Conservation (phyloP, 1,284 basidiomycete genomes). For the Ustilago shanxiensis region DNA sequence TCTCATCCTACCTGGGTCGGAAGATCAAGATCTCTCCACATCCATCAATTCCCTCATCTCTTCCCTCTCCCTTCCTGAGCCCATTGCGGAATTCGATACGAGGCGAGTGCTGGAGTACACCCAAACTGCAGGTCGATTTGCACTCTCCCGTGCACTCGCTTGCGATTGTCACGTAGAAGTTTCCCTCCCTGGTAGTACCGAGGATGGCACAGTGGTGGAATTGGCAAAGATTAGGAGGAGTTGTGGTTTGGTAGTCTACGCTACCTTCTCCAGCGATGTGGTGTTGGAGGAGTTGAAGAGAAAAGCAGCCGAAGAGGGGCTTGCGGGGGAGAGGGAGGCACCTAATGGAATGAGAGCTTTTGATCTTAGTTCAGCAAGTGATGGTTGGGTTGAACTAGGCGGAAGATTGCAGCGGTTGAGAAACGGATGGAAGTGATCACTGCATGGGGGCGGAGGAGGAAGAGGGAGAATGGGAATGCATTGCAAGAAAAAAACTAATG, state of each 20-base stretch:
- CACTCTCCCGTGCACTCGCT: conserved; percentile 36
- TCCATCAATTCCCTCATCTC: conserved; percentile 12
- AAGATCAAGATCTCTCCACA: conserved; percentile 15
- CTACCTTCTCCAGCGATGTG: conserved; percentile 1
- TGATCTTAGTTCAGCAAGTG: conserved; percentile 9
- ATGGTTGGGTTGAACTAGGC: conserved; percentile 14
- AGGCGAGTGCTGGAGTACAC: conserved; percentile 42
- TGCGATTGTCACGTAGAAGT: conserved; percentile 53
- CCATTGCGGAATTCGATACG: conserved; percentile 27
- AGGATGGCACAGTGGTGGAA: conserved; percentile 17
- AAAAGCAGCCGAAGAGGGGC: not conserved
- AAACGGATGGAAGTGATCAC: conserved; percentile 29
- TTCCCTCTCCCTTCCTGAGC: conserved; percentile 9
- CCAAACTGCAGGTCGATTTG: conserved; percentile 25
- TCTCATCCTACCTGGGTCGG: conserved; percentile 32
- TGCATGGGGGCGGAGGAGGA: too few species aligned
- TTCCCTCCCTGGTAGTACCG: not conserved
- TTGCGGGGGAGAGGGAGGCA: conserved; percentile 11
- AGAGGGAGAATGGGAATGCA: too few species aligned
- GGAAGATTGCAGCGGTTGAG: conserved; percentile 6
- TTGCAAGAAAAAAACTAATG: too few species aligned
- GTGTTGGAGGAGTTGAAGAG: conserved; percentile 18
- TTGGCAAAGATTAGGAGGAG: conserved; percentile 29
- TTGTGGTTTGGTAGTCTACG: conserved; percentile 31
- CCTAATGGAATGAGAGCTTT: conserved; percentile 44